phyloP scores from a whole-genome alignment of 1,139 yeast species.

The Hyphopichia wangnamkhiaoensis region DNA sequence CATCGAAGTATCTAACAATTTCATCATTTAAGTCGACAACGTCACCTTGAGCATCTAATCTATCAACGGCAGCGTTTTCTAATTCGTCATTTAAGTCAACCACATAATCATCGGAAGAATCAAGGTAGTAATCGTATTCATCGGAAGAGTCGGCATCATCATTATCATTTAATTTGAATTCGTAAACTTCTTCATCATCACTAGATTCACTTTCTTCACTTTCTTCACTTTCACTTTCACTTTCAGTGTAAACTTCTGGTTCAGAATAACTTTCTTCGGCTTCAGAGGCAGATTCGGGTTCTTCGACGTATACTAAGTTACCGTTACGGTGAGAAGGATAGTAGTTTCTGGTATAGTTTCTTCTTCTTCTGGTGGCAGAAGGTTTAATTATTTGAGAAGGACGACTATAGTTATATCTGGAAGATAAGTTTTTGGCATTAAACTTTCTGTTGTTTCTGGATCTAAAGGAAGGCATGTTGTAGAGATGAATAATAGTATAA shows the following conservation, averaged over 20 bases:
- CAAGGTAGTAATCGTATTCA: slow-evolving; percentile 12
- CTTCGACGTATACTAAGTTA: slow-evolving; percentile 41
- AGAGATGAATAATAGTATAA: too few relatives aligned
- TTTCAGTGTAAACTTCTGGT: slow-evolving; percentile 10
- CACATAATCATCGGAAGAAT: slow-evolving; percentile 14
- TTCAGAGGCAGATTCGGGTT: slow-evolving; percentile 36
- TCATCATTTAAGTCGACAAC: slow-evolving; percentile 44
- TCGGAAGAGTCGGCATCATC: slow-evolving; percentile 18
- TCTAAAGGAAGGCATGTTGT: slow-evolving; percentile 13
- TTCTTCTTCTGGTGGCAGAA: slow-evolving; percentile 15
- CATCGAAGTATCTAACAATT: slow-evolving; percentile 39
- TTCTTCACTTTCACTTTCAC: slow-evolving; percentile 14
- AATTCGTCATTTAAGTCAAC: slow-evolving; percentile 42
- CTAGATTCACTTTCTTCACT: slow-evolving; percentile 14
- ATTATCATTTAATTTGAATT: slow-evolving; percentile 24
- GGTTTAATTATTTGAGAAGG: slow-evolving; percentile 19
- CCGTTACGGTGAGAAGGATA: slow-evolving; percentile 36
- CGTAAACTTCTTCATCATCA: slow-evolving; percentile 21
- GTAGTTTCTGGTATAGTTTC: slow-evolving; percentile 29
- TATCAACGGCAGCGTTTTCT: slow-evolving; percentile 35
- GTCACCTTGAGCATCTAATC: slow-evolving; percentile 36
- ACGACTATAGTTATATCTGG: slow-evolving; percentile 3
- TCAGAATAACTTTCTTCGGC: slow-evolving; percentile 16
- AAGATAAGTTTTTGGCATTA: neutral
- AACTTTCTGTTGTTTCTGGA: slow-evolving; percentile 7